Percentiles rank a stretch among this genome's conserved stretches.
Evolutionary conservation across 1,139 yeast genomes (phyloP).

Genomic region (Saccharomyces uvarum): DNA sequence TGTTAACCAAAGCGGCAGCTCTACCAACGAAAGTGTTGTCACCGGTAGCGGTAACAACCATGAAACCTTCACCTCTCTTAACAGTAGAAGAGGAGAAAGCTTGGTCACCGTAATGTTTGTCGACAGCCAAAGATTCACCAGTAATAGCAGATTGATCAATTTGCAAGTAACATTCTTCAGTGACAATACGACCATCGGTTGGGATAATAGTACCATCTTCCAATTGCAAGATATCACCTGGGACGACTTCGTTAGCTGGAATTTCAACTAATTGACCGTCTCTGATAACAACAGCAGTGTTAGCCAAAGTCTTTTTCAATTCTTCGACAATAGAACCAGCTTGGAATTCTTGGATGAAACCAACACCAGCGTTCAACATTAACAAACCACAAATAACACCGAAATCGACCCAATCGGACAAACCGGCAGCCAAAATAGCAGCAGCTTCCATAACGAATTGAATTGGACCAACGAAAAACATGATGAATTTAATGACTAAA

Average conservation of each 20-base stretch:
- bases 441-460: slow-evolving; percentile 99
- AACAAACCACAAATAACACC: slow-evolving; percentile 90
- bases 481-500: slow-evolving; percentile 68
- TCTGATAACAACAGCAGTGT: slow-evolving; percentile 78
- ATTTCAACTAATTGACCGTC: slow-evolving; percentile 68
- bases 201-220: slow-evolving; percentile 93
- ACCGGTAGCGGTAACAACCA: slow-evolving; percentile 93
- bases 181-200: slow-evolving; percentile 86
- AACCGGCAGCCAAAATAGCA: slow-evolving; percentile 92
- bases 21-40: slow-evolving; percentile 87
- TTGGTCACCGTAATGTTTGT: slow-evolving; percentile 79
- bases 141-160: slow-evolving; percentile 95
- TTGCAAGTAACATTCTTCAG: slow-evolving; percentile 81
- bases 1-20: slow-evolving; percentile 92
- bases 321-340: slow-evolving; percentile 94
- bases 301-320: slow-evolving; percentile 84
- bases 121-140: slow-evolving; percentile 94
- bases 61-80: slow-evolving; percentile 91
- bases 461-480: slow-evolving; percentile 94
- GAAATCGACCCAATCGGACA: slow-evolving; percentile 96
- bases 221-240: slow-evolving; percentile 82
- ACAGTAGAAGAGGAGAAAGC: slow-evolving; percentile 90
- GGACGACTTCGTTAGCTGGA: slow-evolving; percentile 74
- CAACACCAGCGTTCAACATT: slow-evolving; percentile 81
- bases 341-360: slow-evolving; percentile 93